A percentile compares a stretch with the other conserved stretches of the same genome.
phyloP scores from a whole-genome alignment of 352 stramenopile species.

The Globisporangium viniferum region DNA sequence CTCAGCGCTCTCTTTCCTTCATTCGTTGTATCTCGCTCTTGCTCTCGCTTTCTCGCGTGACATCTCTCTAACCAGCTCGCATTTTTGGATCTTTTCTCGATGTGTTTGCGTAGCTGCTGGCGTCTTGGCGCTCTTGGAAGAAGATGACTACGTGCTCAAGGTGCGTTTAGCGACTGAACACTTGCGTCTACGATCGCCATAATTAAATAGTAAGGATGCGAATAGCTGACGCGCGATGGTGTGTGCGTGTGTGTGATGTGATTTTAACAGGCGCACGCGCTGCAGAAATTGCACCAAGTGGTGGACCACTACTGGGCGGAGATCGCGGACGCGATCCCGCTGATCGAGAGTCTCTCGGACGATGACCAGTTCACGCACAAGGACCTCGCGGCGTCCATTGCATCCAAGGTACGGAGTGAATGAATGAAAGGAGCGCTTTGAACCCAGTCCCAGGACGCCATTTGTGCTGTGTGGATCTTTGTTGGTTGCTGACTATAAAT shows the following conservation, averaged over 20 bases:
- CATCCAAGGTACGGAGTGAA: slow-evolving; percentile 64
- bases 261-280: slow-evolving; percentile 71
- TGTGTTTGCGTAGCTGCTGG: slow-evolving; percentile 54
- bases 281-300: slow-evolving; percentile 90
- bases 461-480: neutral
- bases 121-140: slow-evolving; percentile 88
- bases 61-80: neutral
- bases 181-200: neutral
- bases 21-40: neutral
- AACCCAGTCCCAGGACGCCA: neutral
- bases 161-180: slow-evolving; percentile 22
- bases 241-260: slow-evolving; percentile 8
- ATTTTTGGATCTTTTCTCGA: slow-evolving; percentile 17
- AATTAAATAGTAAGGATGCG: neutral
- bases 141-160: slow-evolving; percentile 90
- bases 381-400: slow-evolving; percentile 90
- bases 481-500: neutral
- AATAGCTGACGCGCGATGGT: slow-evolving; percentile 8
- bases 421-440: neutral
- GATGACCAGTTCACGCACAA: slow-evolving; percentile 88
- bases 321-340: slow-evolving; percentile 87
- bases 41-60: neutral
- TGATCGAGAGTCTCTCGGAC: slow-evolving; percentile 94
- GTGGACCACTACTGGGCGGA: slow-evolving; percentile 95
- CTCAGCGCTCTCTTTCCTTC: neutral